Conservation (phyloP, 2,329 filamentous ascomycete species). For the Lasiodiplodia sp. region DNA sequence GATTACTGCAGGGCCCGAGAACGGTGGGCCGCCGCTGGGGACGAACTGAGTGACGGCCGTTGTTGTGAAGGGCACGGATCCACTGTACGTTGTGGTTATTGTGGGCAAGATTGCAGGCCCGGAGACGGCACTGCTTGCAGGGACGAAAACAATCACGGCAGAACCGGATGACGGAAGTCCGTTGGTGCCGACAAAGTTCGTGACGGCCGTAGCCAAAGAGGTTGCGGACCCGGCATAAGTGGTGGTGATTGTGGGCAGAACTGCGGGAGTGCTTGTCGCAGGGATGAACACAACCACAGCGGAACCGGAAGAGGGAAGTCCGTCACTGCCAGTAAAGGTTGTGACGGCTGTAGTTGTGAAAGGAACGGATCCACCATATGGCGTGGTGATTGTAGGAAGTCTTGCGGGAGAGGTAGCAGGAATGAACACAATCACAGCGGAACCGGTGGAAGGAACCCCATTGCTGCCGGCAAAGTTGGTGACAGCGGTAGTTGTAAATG, state of each 20-base stretch:
- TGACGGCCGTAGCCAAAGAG: not conserved
- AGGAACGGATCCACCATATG: not conserved
- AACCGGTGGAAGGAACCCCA: not conserved
- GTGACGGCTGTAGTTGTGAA: not conserved
- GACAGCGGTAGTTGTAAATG: not conserved
- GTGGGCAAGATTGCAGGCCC: not conserved
- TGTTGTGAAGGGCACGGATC: not conserved
- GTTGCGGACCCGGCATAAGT: not conserved
- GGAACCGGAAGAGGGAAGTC: not conserved
- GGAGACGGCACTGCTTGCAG: too few species aligned
- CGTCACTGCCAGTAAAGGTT: not conserved
- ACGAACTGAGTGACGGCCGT: not conserved
- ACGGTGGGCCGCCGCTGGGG: not conserved
- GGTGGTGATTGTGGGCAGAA: not conserved
- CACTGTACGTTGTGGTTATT: not conserved
- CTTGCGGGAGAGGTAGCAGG: too few species aligned
- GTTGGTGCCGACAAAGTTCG: not conserved
- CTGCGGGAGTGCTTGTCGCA: not conserved
- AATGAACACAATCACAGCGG: not conserved
- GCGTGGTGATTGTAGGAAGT: not conserved
- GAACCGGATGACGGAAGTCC: not conserved
- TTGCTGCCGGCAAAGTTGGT: not conserved
- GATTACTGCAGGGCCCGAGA: not conserved
- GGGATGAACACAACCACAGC: not conserved
- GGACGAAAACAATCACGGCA: not conserved